These are phyloP conservation scores for Diaporthe sp. DNA, from an alignment of 2,329 filamentous ascomycete genomes.

Conservation along the genomic window DNA sequence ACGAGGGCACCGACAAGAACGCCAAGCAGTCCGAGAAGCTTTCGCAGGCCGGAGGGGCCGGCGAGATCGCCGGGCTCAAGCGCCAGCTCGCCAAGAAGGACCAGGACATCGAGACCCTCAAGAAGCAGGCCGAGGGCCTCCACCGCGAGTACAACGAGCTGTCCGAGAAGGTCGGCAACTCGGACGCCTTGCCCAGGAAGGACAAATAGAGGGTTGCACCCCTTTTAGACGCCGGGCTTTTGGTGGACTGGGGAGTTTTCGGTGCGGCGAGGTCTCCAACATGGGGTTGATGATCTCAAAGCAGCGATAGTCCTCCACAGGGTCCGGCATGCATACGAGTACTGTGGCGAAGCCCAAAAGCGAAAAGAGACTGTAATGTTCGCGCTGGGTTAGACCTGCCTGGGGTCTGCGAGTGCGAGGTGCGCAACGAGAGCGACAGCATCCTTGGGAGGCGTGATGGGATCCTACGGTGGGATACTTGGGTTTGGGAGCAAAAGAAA, in stretches of 20 bases:
- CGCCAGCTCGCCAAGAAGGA: slow-evolving; percentile 84
- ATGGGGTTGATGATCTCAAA: neutral
- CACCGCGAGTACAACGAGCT: slow-evolving; percentile 88
- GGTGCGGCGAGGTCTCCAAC: neutral
- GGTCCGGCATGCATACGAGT: neutral
- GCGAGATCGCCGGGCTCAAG: slow-evolving; percentile 79
- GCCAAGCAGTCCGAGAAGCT: slow-evolving; percentile 80
- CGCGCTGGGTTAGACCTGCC: neutral
- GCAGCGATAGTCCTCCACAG: neutral
- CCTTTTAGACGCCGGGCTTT: neutral
- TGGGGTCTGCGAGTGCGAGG: neutral
- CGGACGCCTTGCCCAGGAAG: slow-evolving; percentile 71
- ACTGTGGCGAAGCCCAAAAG: neutral
- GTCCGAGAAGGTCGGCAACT: slow-evolving; percentile 82
- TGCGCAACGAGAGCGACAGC: neutral
- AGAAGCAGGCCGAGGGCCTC: slow-evolving; percentile 91
- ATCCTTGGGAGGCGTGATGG: slow-evolving; percentile 10
- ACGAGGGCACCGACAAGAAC: slow-evolving; percentile 75
- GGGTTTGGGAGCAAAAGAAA: slow-evolving; percentile 2
- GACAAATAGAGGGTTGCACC: slow-evolving; percentile 56
- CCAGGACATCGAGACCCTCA: slow-evolving; percentile 85
- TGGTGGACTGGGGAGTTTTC: neutral
- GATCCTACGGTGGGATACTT: neutral
- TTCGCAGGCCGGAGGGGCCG: slow-evolving; percentile 78
- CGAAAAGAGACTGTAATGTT: neutral